These are phyloP conservation scores for Melampsora abietis-canadensis DNA, from an alignment of 1,284 basidiomycete species.

Conservation along the genomic window DNA sequence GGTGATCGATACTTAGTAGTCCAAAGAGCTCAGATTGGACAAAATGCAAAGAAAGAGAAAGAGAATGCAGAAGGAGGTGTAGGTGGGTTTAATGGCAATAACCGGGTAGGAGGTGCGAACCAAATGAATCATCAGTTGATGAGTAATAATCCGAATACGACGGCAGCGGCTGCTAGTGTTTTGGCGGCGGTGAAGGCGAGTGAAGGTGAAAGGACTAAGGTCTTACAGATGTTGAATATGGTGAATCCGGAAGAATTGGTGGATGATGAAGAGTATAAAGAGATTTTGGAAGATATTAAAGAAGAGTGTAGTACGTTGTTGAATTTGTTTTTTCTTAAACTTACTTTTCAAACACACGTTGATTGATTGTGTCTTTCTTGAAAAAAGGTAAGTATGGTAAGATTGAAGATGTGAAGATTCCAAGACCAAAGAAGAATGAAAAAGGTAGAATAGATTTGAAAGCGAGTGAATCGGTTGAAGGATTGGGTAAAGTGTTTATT, in stretches of 20 bases:
- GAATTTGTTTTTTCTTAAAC: not conserved
- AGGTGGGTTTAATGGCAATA: slow-evolving; percentile 55
- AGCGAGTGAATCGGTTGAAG: slow-evolving; percentile 49
- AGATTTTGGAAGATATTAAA: slow-evolving; percentile 90
- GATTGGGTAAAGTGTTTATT: slow-evolving; percentile 52
- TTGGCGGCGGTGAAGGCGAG: slow-evolving; percentile 53
- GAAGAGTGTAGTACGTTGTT: slow-evolving; percentile 69
- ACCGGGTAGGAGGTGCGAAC: slow-evolving; percentile 49
- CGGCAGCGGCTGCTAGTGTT: slow-evolving; percentile 41
- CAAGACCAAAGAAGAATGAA: slow-evolving; percentile 63
- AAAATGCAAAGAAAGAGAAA: slow-evolving; percentile 53
- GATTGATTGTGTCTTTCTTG: too few relatives aligned
- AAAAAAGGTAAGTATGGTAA: slow-evolving; percentile 65
- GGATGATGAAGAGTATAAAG: slow-evolving; percentile 86
- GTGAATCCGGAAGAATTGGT: slow-evolving; percentile 87
- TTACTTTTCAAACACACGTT: too few relatives aligned
- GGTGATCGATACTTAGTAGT: slow-evolving; percentile 95
- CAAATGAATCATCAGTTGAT: slow-evolving; percentile 47
- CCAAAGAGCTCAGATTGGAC: slow-evolving; percentile 89
- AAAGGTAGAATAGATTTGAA: slow-evolving; percentile 50
- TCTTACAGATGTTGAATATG: slow-evolving; percentile 98
- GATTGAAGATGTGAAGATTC: slow-evolving; percentile 82
- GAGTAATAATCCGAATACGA: slow-evolving; percentile 37
- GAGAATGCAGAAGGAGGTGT: slow-evolving; percentile 56
- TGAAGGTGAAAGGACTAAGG: slow-evolving; percentile 62